Conservation (phyloP, 2,329 filamentous ascomycete species). For the Aspergillus sp. region DNA sequence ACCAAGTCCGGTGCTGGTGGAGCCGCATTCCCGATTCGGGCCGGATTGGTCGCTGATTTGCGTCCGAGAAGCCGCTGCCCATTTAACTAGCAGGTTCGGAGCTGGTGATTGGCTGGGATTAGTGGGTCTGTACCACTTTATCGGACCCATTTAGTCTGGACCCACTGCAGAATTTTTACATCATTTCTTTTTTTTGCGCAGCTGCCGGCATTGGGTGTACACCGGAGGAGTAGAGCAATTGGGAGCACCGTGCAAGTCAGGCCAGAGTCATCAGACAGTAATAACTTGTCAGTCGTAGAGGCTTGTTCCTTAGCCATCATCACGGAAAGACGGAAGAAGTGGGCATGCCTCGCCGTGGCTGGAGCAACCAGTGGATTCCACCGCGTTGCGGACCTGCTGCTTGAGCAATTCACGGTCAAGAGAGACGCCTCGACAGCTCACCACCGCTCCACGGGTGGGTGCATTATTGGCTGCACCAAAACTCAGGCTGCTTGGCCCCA, state of each 20-base stretch:
- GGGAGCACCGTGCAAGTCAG: neutral
- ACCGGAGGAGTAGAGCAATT: neutral
- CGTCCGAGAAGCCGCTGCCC: constrained; percentile 19
- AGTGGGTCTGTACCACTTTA: constrained; percentile 19
- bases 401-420: neutral
- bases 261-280: no score
- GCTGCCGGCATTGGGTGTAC: neutral
- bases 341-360: constrained; percentile 10
- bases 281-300: no score
- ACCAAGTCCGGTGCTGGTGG: constrained; percentile 20
- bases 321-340: constrained; percentile 7
- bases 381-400: constrained; percentile 1
- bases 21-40: constrained; percentile 28
- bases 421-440: constrained; percentile 9
- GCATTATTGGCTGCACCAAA: constrained; percentile 20
- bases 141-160: constrained; percentile 19
- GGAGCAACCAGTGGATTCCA: constrained; percentile 18
- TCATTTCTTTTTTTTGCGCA: constrained; percentile 4
- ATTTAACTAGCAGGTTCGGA: constrained; percentile 2
- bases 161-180: constrained; percentile 15
- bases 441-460: constrained; percentile 13
- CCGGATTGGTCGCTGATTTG: constrained; percentile 20
- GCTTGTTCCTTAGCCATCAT: no score
- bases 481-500: constrained; percentile 16
- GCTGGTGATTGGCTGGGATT: constrained; percentile 9